Percentiles rank a stretch among this genome's conserved stretches.
Evolutionary conservation across 257 asterid species (phyloP).

Genomic region (Solanum medicagineum): DNA sequence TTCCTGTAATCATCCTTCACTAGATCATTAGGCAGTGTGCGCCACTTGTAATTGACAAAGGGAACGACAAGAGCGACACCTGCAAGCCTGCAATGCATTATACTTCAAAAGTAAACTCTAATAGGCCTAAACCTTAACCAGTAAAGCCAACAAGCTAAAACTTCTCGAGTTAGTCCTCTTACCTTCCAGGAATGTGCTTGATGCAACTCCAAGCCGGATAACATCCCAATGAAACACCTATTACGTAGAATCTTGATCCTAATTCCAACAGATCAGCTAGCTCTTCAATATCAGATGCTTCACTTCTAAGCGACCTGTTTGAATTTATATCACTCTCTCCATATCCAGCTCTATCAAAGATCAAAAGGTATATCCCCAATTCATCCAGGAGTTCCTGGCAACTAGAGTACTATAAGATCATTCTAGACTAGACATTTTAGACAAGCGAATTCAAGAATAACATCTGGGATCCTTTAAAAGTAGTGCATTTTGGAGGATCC

Average conservation of each 20-base stretch:
- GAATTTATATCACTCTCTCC: constrained; percentile 92
- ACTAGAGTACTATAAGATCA: constrained; percentile 20
- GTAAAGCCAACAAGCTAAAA: neutral
- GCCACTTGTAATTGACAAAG: constrained; percentile 74
- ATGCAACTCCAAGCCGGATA: constrained; percentile 82
- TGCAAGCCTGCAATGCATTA: constrained; percentile 51
- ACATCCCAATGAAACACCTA: constrained; percentile 79
- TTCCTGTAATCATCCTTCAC: constrained; percentile 61
- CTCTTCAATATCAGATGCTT: constrained; percentile 80
- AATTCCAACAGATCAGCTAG: constrained; percentile 62
- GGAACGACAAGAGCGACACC: constrained; percentile 81
- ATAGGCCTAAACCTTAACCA: neutral
- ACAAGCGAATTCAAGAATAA: neutral
- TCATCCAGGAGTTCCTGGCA: constrained; percentile 60
- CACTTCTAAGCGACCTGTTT: constrained; percentile 58
- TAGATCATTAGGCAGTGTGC: constrained; percentile 56
- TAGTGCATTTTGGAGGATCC: neutral
- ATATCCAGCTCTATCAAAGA: constrained; percentile 86
- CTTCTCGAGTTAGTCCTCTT: neutral
- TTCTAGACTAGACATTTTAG: neutral
- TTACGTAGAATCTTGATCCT: constrained; percentile 56
- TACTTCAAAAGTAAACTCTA: neutral
- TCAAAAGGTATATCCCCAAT: constrained; percentile 45
- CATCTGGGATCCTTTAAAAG: neutral
- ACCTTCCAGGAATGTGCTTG: constrained; percentile 59